phyloP scores from a whole-genome alignment of 805 yeast species.

The Candida taoyuanica region DNA sequence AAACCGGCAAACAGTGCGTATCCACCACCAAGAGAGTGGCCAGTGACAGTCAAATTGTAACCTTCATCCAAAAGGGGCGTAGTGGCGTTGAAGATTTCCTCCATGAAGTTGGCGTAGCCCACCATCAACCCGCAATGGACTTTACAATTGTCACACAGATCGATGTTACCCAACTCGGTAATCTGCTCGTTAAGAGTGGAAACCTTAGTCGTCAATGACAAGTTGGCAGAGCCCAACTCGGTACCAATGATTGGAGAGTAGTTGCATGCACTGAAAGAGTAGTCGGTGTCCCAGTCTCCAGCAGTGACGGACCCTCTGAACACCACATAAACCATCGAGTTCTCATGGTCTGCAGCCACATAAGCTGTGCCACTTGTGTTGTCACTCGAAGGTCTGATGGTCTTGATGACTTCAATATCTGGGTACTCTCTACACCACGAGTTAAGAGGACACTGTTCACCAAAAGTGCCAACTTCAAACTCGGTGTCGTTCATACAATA shows the following conservation, averaged over 20 bases:
- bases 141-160: slow-evolving; percentile 44
- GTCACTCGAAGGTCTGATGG: slow-evolving; percentile 13
- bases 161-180: slow-evolving; percentile 4
- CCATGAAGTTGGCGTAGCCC: slow-evolving; percentile 40
- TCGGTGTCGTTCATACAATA: slow-evolving; percentile 17
- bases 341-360: slow-evolving; percentile 45
- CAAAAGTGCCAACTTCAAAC: slow-evolving; percentile 12
- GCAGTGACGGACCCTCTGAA: slow-evolving; percentile 63
- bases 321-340: slow-evolving; percentile 42
- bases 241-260: slow-evolving; percentile 37
- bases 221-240: slow-evolving; percentile 2
- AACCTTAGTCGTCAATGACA: slow-evolving; percentile 1
- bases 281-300: slow-evolving; percentile 62
- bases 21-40: slow-evolving; percentile 80
- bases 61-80: slow-evolving; percentile 34
- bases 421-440: slow-evolving; percentile 15
- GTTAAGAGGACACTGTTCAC: slow-evolving; percentile 18
- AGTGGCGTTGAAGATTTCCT: slow-evolving; percentile 32
- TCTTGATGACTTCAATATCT: slow-evolving; percentile 12
- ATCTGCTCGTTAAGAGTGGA: slow-evolving; percentile 2
- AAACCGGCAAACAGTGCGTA: slow-evolving; percentile 58
- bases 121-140: slow-evolving; percentile 64
- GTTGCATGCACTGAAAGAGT: slow-evolving; percentile 40
- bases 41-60: slow-evolving; percentile 51
- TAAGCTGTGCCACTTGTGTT: slow-evolving; percentile 52